Evolutionary conservation across 805 yeast genomes (phyloP).

Genomic region (Kuraishia piskuri): DNA sequence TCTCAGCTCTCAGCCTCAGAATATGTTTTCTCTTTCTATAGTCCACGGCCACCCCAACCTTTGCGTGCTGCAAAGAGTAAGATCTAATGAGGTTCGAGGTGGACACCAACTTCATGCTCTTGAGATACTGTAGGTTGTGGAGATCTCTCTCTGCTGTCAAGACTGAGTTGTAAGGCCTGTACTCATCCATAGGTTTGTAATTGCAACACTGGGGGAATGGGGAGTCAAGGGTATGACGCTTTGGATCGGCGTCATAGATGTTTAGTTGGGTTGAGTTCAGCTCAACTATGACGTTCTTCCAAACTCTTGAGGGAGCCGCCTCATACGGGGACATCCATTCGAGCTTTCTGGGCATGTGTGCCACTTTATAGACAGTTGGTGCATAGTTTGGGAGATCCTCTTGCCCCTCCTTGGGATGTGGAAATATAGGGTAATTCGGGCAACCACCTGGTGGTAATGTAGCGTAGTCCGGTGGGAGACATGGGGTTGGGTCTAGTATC

Average conservation of each 20-base stretch:
- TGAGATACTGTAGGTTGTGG: constrained; percentile 12
- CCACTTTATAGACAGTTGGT: constrained; percentile 56
- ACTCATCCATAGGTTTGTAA: constrained; percentile 15
- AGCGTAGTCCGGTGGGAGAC: constrained; percentile 27
- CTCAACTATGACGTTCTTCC: constrained; percentile 66
- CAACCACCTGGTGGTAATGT: constrained; percentile 25
- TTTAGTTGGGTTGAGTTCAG: constrained; percentile 83
- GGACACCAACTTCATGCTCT: constrained; percentile 18
- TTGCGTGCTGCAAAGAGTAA: constrained; percentile 78
- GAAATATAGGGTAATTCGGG: constrained; percentile 24
- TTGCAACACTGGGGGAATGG: not conserved
- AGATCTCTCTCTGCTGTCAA: constrained; percentile 21
- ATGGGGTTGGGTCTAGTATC: constrained; percentile 26
- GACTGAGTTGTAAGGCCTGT: constrained; percentile 13
- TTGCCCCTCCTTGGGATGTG: constrained; percentile 17
- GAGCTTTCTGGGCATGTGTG: constrained; percentile 51
- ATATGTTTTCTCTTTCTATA: constrained; percentile 64
- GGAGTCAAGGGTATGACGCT: not conserved
- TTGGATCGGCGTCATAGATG: constrained; percentile 34
- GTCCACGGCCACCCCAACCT: constrained; percentile 79
- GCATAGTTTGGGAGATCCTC: constrained; percentile 55
- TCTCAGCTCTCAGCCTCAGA: constrained; percentile 70
- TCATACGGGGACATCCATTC: constrained; percentile 80
- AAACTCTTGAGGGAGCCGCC: constrained; percentile 52
- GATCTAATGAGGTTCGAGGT: constrained; percentile 40